Conservation (phyloP, 2,329 filamentous ascomycete species). For the Verruconis gallopava region DNA sequence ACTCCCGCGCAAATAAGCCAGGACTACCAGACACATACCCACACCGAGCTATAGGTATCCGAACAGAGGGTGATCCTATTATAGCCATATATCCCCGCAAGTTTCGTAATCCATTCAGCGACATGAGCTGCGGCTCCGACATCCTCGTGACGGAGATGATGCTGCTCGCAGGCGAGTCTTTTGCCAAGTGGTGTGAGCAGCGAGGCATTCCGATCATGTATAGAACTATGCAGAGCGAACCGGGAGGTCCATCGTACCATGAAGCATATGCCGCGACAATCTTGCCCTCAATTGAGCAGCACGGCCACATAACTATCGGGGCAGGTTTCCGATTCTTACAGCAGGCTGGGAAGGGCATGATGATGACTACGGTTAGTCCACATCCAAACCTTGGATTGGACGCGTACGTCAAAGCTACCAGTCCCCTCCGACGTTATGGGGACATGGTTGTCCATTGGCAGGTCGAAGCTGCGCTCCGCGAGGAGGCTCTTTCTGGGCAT, state of each 20-base stretch:
- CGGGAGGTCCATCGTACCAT: conserved; percentile 12
- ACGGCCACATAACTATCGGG: conserved; percentile 21
- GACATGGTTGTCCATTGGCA: conserved; percentile 53
- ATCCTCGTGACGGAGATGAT: conserved; percentile 35
- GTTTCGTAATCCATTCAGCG: conserved; percentile 4
- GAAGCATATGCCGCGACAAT: conserved; percentile 13
- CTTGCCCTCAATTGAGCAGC: conserved; percentile 23
- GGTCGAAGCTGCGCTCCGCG: conserved; percentile 47
- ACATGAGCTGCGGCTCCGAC: neutral
- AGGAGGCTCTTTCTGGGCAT: conserved; percentile 26
- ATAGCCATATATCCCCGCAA: conserved; percentile 17
- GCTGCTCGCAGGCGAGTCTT: conserved; percentile 42
- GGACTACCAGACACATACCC: conserved; percentile 4
- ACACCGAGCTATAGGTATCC: conserved; percentile 17
- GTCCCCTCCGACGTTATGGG: conserved; percentile 46
- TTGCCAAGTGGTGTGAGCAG: conserved; percentile 38
- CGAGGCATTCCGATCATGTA: conserved; percentile 39
- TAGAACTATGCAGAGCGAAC: conserved; percentile 26
- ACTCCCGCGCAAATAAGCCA: neutral
- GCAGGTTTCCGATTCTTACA: conserved; percentile 30
- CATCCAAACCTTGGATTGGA: conserved; percentile 40
- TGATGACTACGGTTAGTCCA: conserved; percentile 33
- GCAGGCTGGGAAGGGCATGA: conserved; percentile 28
- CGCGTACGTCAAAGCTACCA: conserved; percentile 45
- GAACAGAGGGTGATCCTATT: conserved; percentile 29